Conservation (phyloP, 176 grass and related monocot species). For the Tuctoria greenei region DNA sequence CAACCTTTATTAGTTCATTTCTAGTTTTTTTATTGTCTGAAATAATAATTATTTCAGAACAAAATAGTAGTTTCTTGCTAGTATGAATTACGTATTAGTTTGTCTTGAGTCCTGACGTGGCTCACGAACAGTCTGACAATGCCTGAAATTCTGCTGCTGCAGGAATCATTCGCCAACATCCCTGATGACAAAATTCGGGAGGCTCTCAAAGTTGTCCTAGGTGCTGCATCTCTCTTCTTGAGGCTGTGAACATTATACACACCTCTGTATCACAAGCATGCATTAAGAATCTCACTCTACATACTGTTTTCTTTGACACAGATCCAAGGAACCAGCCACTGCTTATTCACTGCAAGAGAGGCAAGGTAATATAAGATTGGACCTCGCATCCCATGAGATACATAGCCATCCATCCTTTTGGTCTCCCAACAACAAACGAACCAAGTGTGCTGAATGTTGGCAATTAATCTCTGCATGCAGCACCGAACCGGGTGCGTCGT, state of each 20-base stretch:
- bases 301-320: slow-evolving; percentile 35
- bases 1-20: too few species aligned
- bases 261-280: slow-evolving; percentile 12
- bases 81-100: not conserved
- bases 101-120: not conserved
- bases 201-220: slow-evolving; percentile 75
- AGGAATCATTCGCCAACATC: slow-evolving; percentile 66
- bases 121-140: slow-evolving; percentile 10
- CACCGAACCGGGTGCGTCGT: slow-evolving; percentile 82
- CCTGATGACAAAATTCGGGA: slow-evolving; percentile 67
- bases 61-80: too few species aligned
- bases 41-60: too few species aligned
- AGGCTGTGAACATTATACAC: slow-evolving; percentile 1
- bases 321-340: slow-evolving; percentile 69
- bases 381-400: not conserved
- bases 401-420: too few species aligned
- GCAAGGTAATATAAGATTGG: slow-evolving; percentile 49
- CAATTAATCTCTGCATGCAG: slow-evolving; percentile 48
- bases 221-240: slow-evolving; percentile 38
- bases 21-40: too few species aligned
- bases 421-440: not conserved
- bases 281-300: slow-evolving; percentile 12
- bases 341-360: slow-evolving; percentile 85
- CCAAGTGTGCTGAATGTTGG: slow-evolving; percentile 13
- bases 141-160: slow-evolving; percentile 24